Evolutionary conservation across 768 basidiomycete species (phyloP), one percentile per base, ranked within the genome.

Genomic region (Podaxis rugospora): DNA sequence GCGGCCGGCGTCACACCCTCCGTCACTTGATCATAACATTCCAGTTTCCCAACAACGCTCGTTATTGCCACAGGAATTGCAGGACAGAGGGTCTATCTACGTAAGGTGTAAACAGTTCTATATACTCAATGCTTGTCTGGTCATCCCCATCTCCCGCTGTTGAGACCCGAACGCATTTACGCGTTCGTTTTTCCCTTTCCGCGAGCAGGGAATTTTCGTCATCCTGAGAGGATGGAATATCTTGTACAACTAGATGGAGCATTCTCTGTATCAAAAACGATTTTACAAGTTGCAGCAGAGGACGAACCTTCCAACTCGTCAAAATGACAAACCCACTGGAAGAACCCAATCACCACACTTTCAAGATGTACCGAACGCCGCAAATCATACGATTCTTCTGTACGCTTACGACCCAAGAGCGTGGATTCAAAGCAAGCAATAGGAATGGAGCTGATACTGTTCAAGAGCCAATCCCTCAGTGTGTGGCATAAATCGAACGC

Each of bases 391-490:
- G 11, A 36, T 46, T n/a, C 44, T 32, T 46, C 47, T 13, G 35
- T 14, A 11, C 10, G 9, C 13, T 28, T 1, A 11, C 44, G 40
- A 4, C 14, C 13, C 1, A 60, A 9, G 1, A 39, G 4, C 9
- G 59, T 4, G 35, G 59, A 16, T 25, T 61, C 59, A 51, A 61
- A 61, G 49, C 53, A 61, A 16, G 59, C 59, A 25, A 61, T 23
- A n/a, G 52, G 40, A 36, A 61, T 54, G 14, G 44, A 42, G 16
- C 59, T 61, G n/a, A 27, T 10, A 13, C 13, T 3, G n/a, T 23
- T 11, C 47, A 11, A 28, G 6, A 49, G 9, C 3, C 23, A 32
- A 14, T 21, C 1, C 18, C 5, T 9, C 18, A 5, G 1, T 4
- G 21, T 21, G 21, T 21, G 28, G 21, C 27, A 25, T 3, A 21